These are phyloP conservation scores for Dujonia santamariae DNA, from an alignment of 1,139 yeast genomes.

Conservation along the genomic window DNA sequence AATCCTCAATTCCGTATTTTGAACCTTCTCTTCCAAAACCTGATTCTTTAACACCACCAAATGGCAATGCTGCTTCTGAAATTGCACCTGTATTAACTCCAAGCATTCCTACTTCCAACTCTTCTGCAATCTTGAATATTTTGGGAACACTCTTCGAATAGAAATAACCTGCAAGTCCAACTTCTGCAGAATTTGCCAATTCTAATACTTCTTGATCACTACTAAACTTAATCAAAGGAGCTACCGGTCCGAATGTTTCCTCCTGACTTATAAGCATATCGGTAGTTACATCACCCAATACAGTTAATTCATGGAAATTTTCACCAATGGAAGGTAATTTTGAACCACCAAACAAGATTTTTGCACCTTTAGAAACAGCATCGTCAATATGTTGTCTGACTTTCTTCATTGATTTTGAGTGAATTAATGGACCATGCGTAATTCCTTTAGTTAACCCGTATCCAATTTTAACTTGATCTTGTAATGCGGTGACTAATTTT, in stretches of 20 bases:
- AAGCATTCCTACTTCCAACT: constrained; percentile 45
- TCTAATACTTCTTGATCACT: constrained; percentile 66
- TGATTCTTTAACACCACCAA: constrained; percentile 48
- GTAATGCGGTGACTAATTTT: constrained; percentile 48
- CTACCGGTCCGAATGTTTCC: constrained; percentile 91
- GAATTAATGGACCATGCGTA: constrained; percentile 85
- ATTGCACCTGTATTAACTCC: constrained; percentile 45
- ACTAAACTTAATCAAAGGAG: constrained; percentile 67
- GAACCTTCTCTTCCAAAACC: constrained; percentile 55
- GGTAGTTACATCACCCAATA: constrained; percentile 61
- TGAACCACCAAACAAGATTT: constrained; percentile 62
- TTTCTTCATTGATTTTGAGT: constrained; percentile 60
- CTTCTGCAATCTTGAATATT: constrained; percentile 49
- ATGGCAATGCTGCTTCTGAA: constrained; percentile 48
- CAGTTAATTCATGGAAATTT: constrained; percentile 74
- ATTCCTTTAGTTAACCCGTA: constrained; percentile 63
- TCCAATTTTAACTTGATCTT: constrained; percentile 56
- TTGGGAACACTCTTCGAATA: constrained; percentile 45
- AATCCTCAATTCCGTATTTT: constrained; percentile 44
- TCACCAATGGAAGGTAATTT: constrained; percentile 65
- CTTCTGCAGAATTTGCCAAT: constrained; percentile 62
- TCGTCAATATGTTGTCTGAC: constrained; percentile 72
- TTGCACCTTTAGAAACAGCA: constrained; percentile 73
- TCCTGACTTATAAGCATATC: constrained; percentile 64
- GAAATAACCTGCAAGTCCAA: constrained; percentile 47